Percentiles rank a stretch among this genome's conserved stretches.
Conservation (phyloP, 129 eudicot genomes). For the Silybum marianum region DNA sequence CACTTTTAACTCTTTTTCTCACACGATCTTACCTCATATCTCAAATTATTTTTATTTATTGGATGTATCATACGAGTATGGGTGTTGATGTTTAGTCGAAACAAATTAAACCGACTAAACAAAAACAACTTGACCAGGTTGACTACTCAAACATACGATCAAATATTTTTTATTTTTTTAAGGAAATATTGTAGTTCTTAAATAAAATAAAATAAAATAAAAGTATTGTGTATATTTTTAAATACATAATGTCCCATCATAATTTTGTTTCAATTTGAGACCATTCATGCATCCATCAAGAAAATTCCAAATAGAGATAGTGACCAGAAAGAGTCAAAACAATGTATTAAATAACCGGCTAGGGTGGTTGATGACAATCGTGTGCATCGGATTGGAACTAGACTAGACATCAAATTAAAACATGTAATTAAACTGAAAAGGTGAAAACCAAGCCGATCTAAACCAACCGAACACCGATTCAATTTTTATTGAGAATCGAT, state of each 20-base stretch:
- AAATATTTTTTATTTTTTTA: neutral
- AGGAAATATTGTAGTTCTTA: too few species aligned
- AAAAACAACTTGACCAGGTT: neutral
- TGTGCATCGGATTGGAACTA: neutral
- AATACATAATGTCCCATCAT: neutral
- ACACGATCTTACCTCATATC: too few species aligned
- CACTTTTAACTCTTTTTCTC: too few species aligned
- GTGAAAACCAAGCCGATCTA: too few species aligned
- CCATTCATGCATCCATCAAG: slow-evolving; percentile 1
- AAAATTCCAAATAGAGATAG: slow-evolving; percentile 1
- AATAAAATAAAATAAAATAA: too few species aligned
- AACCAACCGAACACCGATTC: too few species aligned
- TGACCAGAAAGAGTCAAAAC: neutral
- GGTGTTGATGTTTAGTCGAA: neutral
- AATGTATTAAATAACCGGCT: neutral
- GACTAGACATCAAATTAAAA: neutral
- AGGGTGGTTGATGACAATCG: neutral
- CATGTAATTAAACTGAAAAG: neutral
- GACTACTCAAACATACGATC: neutral
- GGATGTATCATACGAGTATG: too few species aligned
- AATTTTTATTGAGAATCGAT: too few species aligned
- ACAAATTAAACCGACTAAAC: neutral
- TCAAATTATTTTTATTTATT: too few species aligned
- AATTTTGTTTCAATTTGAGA: neutral
- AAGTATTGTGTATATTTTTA: neutral